Base-by-base conservation (phyloP, 1,139 yeast species). In the Suhomyces yuchorum region DNA sequence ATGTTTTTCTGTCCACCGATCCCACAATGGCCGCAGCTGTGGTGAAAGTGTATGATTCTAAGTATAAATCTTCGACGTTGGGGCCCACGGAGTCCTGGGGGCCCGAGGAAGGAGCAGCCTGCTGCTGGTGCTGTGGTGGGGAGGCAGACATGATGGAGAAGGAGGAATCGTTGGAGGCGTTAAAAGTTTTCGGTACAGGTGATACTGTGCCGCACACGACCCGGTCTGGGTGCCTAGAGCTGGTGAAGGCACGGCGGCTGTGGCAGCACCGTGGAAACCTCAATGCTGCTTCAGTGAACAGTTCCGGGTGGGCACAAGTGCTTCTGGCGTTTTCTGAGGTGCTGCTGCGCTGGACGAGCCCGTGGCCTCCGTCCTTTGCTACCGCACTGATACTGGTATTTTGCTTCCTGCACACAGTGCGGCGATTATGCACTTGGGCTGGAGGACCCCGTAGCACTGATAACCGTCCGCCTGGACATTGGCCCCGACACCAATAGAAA, bases 1-100 rank as follows among this genome's bases (percentile, higher is more conserved):
- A 85, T 36, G 90, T 86, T 60, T 85, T 85, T 66, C 96, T 82
- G 66, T 93, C 98, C 18, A 93, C 96, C 17, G 96, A 86, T 23
- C 96, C 97, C 40, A 93, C 91, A 47, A 93, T 82, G 24, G 97
- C 96, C 1, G 98, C 98, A 0, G 98, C 96, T 1, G 99, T 93
- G 46, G 98, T 93, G 71, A 92, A 93, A 28, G 96, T 91, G 61
- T 85, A 89, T 55, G 96, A 77, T 60, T 80, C 84, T 51, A 81
- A 68, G 60, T 81, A 81, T 51, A 81, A 69, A 58, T 81, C 79
- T 57, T 76, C 79, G 19, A 73, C 80, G 48, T 73, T 71, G 44
- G 74, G 71, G 9, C 64, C 66, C 48, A 54, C 46, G 36, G 63
- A 55, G 36, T 65, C 69, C 30, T 35, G 40, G 9, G 45, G 15